Evolutionary conservation across 2,329 filamentous ascomycete genomes (phyloP).

Genomic region (Alternaria panax): DNA sequence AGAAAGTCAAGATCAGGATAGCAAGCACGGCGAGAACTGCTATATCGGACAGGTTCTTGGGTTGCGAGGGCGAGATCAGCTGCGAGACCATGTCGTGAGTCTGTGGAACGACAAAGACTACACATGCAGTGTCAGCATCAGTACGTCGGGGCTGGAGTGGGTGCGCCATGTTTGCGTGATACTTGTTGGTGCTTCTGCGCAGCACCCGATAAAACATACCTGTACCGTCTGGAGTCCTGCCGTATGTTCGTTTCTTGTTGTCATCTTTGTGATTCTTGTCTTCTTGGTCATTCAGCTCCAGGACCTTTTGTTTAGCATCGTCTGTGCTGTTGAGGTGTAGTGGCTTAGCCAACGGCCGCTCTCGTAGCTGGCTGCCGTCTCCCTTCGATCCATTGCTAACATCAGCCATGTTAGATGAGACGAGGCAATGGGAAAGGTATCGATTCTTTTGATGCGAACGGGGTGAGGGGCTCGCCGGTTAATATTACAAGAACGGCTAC

Average conservation of each 20-base stretch:
- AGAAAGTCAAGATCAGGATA: conserved; percentile 76
- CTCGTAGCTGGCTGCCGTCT: conserved; percentile 42
- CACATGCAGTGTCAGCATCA: conserved; percentile 24
- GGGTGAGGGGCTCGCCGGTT: conserved; percentile 24
- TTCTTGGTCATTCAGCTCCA: conserved; percentile 60
- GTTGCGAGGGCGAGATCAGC: conserved; percentile 89
- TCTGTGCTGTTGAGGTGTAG: conserved; percentile 39
- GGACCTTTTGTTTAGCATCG: conserved; percentile 56
- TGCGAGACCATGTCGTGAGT: conserved; percentile 99
- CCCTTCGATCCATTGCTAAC: conserved; percentile 21
- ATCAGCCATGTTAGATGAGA: conserved; percentile 39
- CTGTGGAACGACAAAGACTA: conserved; percentile 93
- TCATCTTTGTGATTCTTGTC: conserved; percentile 57
- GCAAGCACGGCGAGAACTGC: conserved; percentile 80
- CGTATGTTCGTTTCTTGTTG: conserved; percentile 79
- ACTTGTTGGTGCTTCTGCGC: background rate
- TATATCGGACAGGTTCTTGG: conserved; percentile 91
- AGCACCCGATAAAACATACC: conserved; percentile 63
- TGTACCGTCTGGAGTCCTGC: conserved; percentile 87
- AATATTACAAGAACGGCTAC: conserved; percentile 31
- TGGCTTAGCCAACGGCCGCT: conserved; percentile 41
- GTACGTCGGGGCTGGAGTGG: background rate
- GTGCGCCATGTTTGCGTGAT: conserved; percentile 1
- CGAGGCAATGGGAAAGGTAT: conserved; percentile 23
- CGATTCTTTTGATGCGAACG: conserved; percentile 18